Evolutionary conservation across 2,329 filamentous ascomycete genomes (phyloP).

Genomic region (Neopestalotiopsis clavispora): DNA sequence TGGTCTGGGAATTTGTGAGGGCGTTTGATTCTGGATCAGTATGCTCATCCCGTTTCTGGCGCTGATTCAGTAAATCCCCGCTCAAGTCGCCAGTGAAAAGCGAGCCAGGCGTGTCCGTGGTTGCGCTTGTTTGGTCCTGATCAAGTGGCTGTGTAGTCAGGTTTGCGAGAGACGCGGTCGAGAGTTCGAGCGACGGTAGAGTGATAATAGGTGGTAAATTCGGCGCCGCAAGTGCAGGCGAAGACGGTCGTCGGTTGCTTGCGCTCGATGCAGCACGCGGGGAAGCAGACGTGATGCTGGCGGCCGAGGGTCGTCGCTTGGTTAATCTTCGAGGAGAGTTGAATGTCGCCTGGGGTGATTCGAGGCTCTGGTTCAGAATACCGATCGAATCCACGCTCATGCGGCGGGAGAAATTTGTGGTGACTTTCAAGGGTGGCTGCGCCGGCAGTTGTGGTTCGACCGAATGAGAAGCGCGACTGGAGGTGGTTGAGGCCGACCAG

Average conservation of each 20-base stretch:
- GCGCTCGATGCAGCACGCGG: constrained; percentile 18
- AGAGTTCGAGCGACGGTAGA: constrained; percentile 43
- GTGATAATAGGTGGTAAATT: constrained; percentile 47
- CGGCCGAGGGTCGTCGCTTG: constrained; percentile 34
- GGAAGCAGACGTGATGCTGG: constrained; percentile 28
- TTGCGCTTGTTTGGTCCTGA: constrained; percentile 29
- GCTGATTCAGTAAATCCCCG: constrained; percentile 28
- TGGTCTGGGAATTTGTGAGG: constrained; percentile 23
- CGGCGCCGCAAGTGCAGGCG: constrained; percentile 36
- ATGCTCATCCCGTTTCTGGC: constrained; percentile 34
- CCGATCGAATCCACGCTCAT: constrained; percentile 50
- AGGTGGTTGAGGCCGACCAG: constrained; percentile 58
- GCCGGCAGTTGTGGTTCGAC: constrained; percentile 25
- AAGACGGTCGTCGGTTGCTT: constrained; percentile 20
- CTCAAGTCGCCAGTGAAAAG: constrained; percentile 25
- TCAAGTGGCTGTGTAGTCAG: constrained; percentile 23
- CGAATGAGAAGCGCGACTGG: constrained; percentile 48
- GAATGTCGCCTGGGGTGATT: constrained; percentile 17
- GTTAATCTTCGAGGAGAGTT: constrained; percentile 31
- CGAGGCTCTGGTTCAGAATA: constrained; percentile 27
- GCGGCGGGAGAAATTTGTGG: constrained; percentile 43
- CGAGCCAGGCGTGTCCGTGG: constrained; percentile 26
- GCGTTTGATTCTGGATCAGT: constrained; percentile 27
- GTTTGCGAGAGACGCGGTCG: constrained; percentile 25
- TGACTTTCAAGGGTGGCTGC: constrained; percentile 34